Evolutionary conservation across 108 stramenopile genomes (phyloP).

Genomic region (Nitzschia putrida): DNA sequence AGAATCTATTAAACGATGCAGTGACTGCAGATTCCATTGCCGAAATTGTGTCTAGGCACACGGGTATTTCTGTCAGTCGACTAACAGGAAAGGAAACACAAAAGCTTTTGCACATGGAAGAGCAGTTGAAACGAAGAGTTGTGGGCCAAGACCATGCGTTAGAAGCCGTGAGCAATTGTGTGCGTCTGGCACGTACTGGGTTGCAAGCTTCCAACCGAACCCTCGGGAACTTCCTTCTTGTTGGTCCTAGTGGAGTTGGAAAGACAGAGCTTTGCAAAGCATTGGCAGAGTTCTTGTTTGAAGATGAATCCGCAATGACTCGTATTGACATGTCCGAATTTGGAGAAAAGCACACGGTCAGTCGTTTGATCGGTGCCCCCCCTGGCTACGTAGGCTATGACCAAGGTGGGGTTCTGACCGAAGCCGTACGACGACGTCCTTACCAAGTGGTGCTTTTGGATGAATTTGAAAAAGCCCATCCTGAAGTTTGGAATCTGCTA

Average conservation of each 20-base stretch:
- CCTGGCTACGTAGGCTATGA: conserved; percentile 69
- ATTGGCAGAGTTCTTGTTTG: conserved; percentile 87
- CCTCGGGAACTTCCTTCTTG: conserved; percentile 85
- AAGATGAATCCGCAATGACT: conserved; percentile 90
- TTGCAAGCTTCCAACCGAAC: conserved; percentile 87
- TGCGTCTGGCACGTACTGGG: conserved; percentile 83
- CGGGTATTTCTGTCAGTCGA: conserved; percentile 77
- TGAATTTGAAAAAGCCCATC: conserved; percentile 83
- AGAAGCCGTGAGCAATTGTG: conserved; percentile 82
- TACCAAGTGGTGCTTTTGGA: conserved; percentile 86
- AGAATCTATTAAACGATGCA: conserved; percentile 65
- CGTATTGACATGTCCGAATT: conserved; percentile 91
- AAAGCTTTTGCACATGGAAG: conserved; percentile 86
- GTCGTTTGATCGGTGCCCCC: conserved; percentile 75
- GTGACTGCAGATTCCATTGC: conserved; percentile 83
- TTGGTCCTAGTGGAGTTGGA: conserved; percentile 88
- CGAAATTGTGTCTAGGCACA: conserved; percentile 74
- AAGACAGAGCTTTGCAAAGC: conserved; percentile 93
- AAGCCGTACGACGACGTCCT: conserved; percentile 74
- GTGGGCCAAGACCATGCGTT: conserved; percentile 91
- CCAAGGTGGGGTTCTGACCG: conserved; percentile 78
- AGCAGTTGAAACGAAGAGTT: conserved; percentile 76
- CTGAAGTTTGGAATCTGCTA: conserved; percentile 83
- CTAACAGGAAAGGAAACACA: conserved; percentile 82
- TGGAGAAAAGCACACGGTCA: conserved; percentile 84